Conservation (phyloP, 2,329 filamentous ascomycete genomes). For the Setomelanomma holmii region DNA sequence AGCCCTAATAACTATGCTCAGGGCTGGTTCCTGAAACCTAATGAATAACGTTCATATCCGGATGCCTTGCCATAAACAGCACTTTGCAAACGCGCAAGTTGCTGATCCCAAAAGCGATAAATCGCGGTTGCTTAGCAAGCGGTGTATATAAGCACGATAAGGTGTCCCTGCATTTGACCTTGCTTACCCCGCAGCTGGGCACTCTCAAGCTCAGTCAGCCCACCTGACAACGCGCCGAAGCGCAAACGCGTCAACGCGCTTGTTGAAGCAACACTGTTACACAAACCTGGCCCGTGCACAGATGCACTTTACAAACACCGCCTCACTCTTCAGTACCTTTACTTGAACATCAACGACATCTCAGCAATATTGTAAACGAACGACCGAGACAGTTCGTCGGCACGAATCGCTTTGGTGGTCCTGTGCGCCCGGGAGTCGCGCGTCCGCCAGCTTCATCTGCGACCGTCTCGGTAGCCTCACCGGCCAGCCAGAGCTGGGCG, state of each 20-base stretch:
- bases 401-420: conserved; percentile 11
- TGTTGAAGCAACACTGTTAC: background rate
- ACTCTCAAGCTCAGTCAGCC: background rate
- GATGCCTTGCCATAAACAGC: background rate
- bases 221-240: conserved; percentile 22
- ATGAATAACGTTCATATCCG: conserved; percentile 25
- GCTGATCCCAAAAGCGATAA: background rate
- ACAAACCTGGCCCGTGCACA: background rate
- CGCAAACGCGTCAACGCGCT: conserved; percentile 19
- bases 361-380: conserved; percentile 16
- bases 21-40: conserved; percentile 46
- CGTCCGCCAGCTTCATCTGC: background rate
- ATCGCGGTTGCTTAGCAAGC: background rate
- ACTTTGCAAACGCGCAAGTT: background rate
- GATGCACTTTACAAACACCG: conserved; percentile 2
- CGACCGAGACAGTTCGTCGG: conserved; percentile 15
- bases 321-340: background rate
- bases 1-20: conserved; percentile 41
- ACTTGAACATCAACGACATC: conserved; percentile 6
- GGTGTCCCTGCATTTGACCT: too few species aligned
- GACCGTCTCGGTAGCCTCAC: background rate
- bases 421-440: conserved; percentile 6
- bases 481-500: background rate
- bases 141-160: background rate
- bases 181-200: conserved; percentile 7